A percentile compares a stretch with the other conserved stretches of the same genome.
phyloP scores from a whole-genome alignment of 225 moss, liverwort and hornwort species.

The Climacium dendroides region DNA sequence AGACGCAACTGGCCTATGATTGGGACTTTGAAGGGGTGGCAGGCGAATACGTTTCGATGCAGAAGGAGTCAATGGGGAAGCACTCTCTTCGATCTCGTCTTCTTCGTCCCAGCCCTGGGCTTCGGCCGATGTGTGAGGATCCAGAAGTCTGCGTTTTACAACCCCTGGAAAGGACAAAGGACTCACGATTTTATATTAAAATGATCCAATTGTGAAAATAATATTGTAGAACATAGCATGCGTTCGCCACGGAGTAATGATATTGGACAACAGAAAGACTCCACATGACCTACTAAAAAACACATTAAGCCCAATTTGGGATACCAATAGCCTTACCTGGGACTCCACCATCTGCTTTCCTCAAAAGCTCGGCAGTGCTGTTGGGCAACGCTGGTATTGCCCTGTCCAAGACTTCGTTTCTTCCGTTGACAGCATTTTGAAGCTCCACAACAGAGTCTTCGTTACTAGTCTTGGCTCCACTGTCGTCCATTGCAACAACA shows the following conservation, averaged over 20 bases:
- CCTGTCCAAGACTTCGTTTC: not conserved
- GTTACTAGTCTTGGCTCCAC: not conserved
- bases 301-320: not conserved
- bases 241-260: not conserved
- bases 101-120: conserved; percentile 25
- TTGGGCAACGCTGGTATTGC: not conserved
- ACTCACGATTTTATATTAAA: not conserved
- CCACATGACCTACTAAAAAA: not conserved
- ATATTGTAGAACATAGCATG: not conserved
- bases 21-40: conserved; percentile 4
- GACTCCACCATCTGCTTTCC: not conserved
- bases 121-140: conserved; percentile 29
- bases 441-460: not conserved
- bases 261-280: not conserved
- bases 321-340: not conserved
- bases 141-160: conserved; percentile 13
- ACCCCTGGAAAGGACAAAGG: not conserved
- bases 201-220: not conserved
- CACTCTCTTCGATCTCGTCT: conserved; percentile 27
- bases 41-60: conserved; percentile 38
- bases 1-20: not conserved
- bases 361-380: conserved; percentile 1
- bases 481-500: not conserved
- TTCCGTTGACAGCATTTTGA: not conserved
- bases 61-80: conserved; percentile 24